These are phyloP conservation scores for Geotrichum reessii DNA, from an alignment of 1,139 yeast genomes.

Conservation along the genomic window DNA sequence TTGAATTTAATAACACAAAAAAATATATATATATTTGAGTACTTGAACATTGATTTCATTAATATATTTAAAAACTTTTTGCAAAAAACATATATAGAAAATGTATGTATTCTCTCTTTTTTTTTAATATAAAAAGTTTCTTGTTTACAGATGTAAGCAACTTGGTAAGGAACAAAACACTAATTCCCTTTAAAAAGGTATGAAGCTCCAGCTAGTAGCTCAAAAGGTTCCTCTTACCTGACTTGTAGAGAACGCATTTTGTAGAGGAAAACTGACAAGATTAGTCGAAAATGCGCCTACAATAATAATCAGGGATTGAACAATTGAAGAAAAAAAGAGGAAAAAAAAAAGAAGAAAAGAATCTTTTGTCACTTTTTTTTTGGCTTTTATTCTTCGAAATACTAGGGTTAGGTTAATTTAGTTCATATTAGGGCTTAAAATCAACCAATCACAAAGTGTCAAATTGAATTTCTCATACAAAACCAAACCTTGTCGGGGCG, in stretches of 20 bases:
- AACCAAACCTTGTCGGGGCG: background rate
- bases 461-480: background rate
- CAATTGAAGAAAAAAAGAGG: slow-evolving; percentile 12
- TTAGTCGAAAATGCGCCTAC: slow-evolving; percentile 16
- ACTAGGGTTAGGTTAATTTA: too few species aligned
- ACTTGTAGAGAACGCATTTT: slow-evolving; percentile 17
- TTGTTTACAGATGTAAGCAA: slow-evolving; percentile 11
- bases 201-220: slow-evolving; percentile 20
- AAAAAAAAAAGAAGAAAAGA: background rate
- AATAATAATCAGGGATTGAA: slow-evolving; percentile 19
- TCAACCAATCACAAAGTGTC: background rate
- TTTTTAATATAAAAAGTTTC: too few species aligned
- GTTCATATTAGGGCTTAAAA: too few species aligned
- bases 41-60: too few species aligned
- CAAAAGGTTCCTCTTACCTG: slow-evolving; percentile 13
- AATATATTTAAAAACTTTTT: too few species aligned
- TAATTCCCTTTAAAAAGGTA: slow-evolving; percentile 15
- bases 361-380: too few species aligned
- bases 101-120: background rate
- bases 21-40: too few species aligned
- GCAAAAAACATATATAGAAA: background rate
- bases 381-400: too few species aligned
- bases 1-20: too few species aligned
- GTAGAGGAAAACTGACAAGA: slow-evolving; percentile 3
- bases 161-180: slow-evolving; percentile 19